Conservation (phyloP, 257 asterid genomes). For the Solanum arcanum region DNA sequence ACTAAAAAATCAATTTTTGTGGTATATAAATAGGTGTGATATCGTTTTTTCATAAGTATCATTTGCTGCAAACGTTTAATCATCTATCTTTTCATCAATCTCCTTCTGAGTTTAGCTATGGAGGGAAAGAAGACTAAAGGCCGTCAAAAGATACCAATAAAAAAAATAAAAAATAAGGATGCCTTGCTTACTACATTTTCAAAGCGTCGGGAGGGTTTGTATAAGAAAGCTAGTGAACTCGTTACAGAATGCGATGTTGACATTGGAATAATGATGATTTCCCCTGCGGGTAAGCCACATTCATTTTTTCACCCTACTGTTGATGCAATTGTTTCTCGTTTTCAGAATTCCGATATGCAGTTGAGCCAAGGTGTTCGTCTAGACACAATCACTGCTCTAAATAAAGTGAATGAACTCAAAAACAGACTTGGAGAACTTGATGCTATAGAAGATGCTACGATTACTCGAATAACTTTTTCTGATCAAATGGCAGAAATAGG, state of each 20-base stretch:
- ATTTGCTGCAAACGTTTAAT: too few species aligned
- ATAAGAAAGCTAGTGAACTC: neutral
- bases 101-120: neutral
- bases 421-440: neutral
- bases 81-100: too few species aligned
- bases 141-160: neutral
- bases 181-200: neutral
- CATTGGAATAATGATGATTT: neutral
- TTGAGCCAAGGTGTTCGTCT: neutral
- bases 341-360: neutral
- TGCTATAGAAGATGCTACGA: too few species aligned
- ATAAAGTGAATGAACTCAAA: too few species aligned
- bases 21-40: neutral
- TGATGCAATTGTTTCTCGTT: neutral
- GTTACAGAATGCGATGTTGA: neutral
- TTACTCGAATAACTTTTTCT: too few species aligned
- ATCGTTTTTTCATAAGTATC: neutral
- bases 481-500: neutral
- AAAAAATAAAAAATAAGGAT: neutral
- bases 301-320: neutral
- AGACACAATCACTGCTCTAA: neutral
- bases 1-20: too few species aligned
- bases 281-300: neutral
- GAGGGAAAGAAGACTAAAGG: neutral
- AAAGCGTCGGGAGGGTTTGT: neutral